Evolutionary conservation across 2,329 filamentous ascomycete species (phyloP).

Genomic region (Trichoderma aggressivum): DNA sequence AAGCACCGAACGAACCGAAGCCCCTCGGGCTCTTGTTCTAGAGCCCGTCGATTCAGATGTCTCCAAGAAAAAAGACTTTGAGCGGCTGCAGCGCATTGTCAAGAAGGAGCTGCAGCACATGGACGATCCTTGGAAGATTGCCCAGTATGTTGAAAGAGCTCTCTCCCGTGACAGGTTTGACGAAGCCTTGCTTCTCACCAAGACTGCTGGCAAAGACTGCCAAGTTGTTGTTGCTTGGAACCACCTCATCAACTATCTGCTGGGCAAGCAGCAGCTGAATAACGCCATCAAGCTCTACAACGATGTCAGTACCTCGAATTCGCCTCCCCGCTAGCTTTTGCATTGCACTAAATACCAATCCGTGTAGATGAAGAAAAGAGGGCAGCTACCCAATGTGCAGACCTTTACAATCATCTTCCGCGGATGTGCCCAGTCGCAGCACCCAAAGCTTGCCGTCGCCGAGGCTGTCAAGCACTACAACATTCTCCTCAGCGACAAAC

Average conservation of each 20-base stretch:
- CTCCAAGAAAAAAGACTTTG: constrained; percentile 23
- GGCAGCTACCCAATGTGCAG: constrained; percentile 71
- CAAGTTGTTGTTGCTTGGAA: constrained; percentile 83
- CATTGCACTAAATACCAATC: neutral
- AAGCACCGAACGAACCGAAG: constrained; percentile 21
- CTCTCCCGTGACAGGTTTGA: constrained; percentile 59
- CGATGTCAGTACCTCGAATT: constrained; percentile 54
- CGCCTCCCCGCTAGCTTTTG: neutral
- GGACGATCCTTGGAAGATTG: constrained; percentile 70
- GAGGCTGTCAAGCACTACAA: constrained; percentile 76
- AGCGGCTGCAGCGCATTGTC: constrained; percentile 37
- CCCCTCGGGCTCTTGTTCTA: constrained; percentile 24
- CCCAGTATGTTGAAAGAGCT: constrained; percentile 59
- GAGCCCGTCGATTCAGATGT: constrained; percentile 18
- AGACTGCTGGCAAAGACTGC: constrained; percentile 62
- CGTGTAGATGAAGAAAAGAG: constrained; percentile 87
- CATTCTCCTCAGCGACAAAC: constrained; percentile 62
- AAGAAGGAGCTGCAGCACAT: constrained; percentile 60
- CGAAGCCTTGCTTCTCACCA: constrained; percentile 66
- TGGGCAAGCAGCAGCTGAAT: constrained; percentile 58
- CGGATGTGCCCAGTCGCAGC: constrained; percentile 63
- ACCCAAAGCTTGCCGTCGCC: constrained; percentile 57
- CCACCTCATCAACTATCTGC: constrained; percentile 68
- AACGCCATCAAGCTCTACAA: constrained; percentile 80
- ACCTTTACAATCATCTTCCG: constrained; percentile 83